These are phyloP conservation scores for Paramecium octaurelia DNA, from an alignment of 73 alveolate species.

Conservation along the genomic window DNA sequence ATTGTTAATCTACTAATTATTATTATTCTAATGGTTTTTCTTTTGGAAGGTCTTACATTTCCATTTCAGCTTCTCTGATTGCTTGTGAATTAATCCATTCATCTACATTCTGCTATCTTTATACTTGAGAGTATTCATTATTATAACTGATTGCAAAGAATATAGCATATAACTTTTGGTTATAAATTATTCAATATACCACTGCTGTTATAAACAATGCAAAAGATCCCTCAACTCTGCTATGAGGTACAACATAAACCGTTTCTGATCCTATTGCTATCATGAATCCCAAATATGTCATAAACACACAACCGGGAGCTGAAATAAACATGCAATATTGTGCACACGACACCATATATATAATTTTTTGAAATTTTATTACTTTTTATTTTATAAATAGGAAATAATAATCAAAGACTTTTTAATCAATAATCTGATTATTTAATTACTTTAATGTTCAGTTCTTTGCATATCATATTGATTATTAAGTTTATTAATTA, in stretches of 20 bases:
- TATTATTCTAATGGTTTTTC: background rate
- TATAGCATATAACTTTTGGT: background rate
- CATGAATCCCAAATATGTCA: slow-evolving; percentile 45
- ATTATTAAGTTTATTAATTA: background rate
- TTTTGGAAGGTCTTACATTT: background rate
- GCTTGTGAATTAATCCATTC: background rate
- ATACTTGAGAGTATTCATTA: slow-evolving; percentile 32
- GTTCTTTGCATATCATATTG: background rate
- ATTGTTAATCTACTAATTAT: background rate
- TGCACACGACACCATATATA: slow-evolving; percentile 44
- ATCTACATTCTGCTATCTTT: slow-evolving; percentile 7
- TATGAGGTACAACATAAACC: background rate
- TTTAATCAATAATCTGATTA: background rate
- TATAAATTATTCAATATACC: background rate
- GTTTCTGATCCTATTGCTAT: slow-evolving; percentile 34
- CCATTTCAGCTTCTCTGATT: slow-evolving; percentile 32
- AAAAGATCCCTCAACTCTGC: slow-evolving; percentile 35
- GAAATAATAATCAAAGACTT: background rate
- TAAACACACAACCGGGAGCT: slow-evolving; percentile 40
- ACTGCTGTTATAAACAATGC: slow-evolving; percentile 50
- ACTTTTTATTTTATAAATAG: background rate
- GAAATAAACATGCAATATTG: slow-evolving; percentile 52
- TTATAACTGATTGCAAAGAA: slow-evolving; percentile 40
- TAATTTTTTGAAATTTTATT: background rate
- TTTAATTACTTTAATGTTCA: background rate